These are phyloP conservation scores for Hypoxylon crocopeplum DNA, from an alignment of 495 filamentous ascomycete species.

Conservation along the genomic window DNA sequence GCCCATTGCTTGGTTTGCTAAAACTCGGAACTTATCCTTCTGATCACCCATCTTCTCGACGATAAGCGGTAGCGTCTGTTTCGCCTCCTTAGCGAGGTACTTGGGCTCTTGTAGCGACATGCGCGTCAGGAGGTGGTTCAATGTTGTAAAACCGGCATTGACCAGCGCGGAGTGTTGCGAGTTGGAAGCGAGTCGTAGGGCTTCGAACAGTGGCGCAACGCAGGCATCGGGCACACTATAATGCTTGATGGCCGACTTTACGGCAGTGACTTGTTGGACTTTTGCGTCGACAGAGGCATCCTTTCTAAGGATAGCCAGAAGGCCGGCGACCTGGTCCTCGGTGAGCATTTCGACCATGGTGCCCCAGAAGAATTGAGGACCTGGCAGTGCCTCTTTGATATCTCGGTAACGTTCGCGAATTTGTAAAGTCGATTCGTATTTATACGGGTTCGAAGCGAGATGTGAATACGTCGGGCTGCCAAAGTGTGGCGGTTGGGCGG, in stretches of 20 bases:
- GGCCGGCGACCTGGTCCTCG: slow-evolving; percentile 68
- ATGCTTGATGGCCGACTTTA: slow-evolving; percentile 90
- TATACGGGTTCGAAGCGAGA: background rate
- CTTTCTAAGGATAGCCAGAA: slow-evolving; percentile 71
- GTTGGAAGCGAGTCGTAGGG: slow-evolving; percentile 68
- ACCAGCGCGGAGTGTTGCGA: slow-evolving; percentile 74
- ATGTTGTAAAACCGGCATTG: slow-evolving; percentile 79
- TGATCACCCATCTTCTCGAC: slow-evolving; percentile 87
- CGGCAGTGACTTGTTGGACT: slow-evolving; percentile 68
- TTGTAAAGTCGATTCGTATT: slow-evolving; percentile 7
- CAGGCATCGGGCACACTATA: slow-evolving; percentile 80
- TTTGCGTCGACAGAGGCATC: slow-evolving; percentile 74
- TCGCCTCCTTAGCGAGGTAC: slow-evolving; percentile 67
- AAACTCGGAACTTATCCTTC: slow-evolving; percentile 77
- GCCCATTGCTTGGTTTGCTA: slow-evolving; percentile 73
- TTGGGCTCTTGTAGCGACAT: slow-evolving; percentile 81
- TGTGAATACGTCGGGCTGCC: background rate
- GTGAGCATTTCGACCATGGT: slow-evolving; percentile 63
- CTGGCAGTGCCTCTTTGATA: slow-evolving; percentile 16
- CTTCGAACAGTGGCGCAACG: slow-evolving; percentile 75
- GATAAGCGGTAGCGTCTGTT: slow-evolving; percentile 71
- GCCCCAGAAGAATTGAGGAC: slow-evolving; percentile 31
- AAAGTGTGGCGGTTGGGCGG: slow-evolving; percentile 5
- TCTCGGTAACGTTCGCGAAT: slow-evolving; percentile 2
- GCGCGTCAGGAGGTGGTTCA: slow-evolving; percentile 84